A percentile compares a stretch with the other conserved stretches of the same genome.
Evolutionary conservation across 768 basidiomycete genomes (phyloP).

Genomic region (Fomitopsis pulvina): DNA sequence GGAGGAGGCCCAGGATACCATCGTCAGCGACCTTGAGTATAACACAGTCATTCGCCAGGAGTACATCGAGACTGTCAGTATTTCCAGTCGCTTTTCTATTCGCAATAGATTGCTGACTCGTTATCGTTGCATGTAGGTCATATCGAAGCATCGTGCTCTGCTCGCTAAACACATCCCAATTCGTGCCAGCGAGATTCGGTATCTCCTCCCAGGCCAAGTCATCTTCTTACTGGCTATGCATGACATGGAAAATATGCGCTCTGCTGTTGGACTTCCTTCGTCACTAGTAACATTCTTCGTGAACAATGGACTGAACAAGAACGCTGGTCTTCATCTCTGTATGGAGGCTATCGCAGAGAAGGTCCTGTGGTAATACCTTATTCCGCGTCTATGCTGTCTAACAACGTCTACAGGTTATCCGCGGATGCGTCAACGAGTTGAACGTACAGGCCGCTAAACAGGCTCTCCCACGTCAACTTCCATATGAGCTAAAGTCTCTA

Average conservation of each 20-base stretch:
- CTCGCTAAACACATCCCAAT: conserved; percentile 63
- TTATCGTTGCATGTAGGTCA: conserved; percentile 40
- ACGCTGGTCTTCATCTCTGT: conserved; percentile 57
- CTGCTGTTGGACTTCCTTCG: conserved; percentile 71
- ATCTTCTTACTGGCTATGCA: conserved; percentile 83
- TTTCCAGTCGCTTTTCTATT: not conserved
- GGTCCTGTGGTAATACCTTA: too few relatives aligned
- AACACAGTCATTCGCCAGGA: conserved; percentile 87
- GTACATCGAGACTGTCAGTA: conserved; percentile 64
- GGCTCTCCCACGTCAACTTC: conserved; percentile 60
- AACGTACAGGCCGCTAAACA: conserved; percentile 75
- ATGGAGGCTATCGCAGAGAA: conserved; percentile 88
- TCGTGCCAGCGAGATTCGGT: conserved; percentile 61
- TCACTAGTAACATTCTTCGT: conserved; percentile 82
- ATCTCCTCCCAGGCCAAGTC: conserved; percentile 73
- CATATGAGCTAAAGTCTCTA: conserved; percentile 67
- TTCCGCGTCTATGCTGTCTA: not conserved
- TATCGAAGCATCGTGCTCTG: conserved; percentile 56
- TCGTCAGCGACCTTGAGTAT: conserved; percentile 87
- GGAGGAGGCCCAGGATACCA: conserved; percentile 76
- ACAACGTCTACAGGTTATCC: conserved; percentile 54
- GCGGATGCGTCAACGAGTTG: conserved; percentile 64
- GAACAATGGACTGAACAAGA: conserved; percentile 77
- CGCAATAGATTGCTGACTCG: not conserved
- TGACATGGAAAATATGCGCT: conserved; percentile 84